Conservation (phyloP, 2,329 filamentous ascomycete genomes). For the Botrytis paeoniae region DNA sequence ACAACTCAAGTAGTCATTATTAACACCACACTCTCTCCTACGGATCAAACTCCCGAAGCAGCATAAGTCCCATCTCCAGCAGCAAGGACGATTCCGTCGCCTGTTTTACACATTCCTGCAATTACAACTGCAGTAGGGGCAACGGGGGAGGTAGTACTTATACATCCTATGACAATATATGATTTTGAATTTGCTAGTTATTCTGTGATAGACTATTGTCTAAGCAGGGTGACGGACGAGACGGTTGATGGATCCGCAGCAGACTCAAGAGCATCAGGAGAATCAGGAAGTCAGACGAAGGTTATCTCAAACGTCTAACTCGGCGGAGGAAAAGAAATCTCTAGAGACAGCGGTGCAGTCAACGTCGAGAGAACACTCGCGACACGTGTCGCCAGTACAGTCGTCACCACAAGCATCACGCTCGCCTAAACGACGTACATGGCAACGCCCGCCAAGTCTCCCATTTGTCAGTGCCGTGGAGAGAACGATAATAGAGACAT, state of each 20-base stretch:
- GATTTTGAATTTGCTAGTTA: background rate
- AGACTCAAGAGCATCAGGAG: background rate
- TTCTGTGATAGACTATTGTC: background rate
- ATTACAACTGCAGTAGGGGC: background rate
- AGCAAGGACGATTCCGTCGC: background rate
- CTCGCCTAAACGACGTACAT: background rate
- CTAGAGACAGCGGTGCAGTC: background rate
- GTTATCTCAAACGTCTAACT: background rate
- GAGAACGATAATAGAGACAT: background rate
- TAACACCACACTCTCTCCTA: background rate
- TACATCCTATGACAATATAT: background rate
- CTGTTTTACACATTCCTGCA: background rate
- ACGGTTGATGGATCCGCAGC: background rate
- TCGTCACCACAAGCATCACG: background rate
- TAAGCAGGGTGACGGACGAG: background rate
- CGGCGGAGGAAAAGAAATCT: background rate
- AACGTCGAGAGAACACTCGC: background rate
- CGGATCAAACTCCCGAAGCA: background rate
- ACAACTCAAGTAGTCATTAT: background rate
- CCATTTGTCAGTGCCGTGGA: background rate
- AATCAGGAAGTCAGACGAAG: background rate
- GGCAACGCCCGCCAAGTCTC: background rate
- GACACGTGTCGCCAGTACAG: background rate
- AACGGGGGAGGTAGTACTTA: background rate
- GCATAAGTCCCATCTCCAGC: background rate